Evolutionary conservation across 2,329 filamentous ascomycete genomes (phyloP), one percentile per base, ranked within the genome.

Genomic region (Biscogniauxia sp.): DNA sequence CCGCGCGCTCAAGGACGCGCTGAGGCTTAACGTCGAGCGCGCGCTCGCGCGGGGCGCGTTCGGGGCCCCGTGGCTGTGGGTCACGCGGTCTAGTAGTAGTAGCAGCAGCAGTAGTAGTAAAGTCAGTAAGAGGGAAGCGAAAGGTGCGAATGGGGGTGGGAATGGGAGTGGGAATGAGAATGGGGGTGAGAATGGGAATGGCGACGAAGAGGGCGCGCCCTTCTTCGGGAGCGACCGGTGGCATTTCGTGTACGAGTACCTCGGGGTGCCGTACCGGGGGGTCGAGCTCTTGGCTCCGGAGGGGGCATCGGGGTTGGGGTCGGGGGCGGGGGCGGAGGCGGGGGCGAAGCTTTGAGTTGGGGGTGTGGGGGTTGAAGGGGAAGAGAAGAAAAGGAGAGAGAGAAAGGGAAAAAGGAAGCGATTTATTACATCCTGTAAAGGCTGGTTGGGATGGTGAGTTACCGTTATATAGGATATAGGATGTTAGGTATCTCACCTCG

Each of bases 201-300:
- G 37, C 2, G 88, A 82, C 63, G 88, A 88, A 0, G 73, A 80
- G 59, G 80, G 80, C 54, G 87, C 90, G 76, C 84, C 88, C 0
- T 92, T 93, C 72, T 93, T 93, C 74, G 90, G 90, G 2, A 92
- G 89, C 75, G 90, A 93, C 75, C 78, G 86, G 60, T 91, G 88
- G 73, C 83, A 87, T 66, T 89, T 84, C 67, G 82, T 93, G 66
- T 93, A 88, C 76, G 78, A 83, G 60, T 89, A 85, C 70, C 72
- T 93, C 52, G 87, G 79, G 0, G 67, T 92, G 53, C 84, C 84
- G 4, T 87, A 81, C 71, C 80, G 79, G 61, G 83, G 87, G 60
- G 68, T 89, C 20, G 76, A 77, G 62, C 69, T 86, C 49, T 59
- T 78, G 28, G 71, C 74, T 28, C 68, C 69, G 28, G 7, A 7